Evolutionary conservation across 345 rosid species (phyloP).

Genomic region (Aethionema arabicum): DNA sequence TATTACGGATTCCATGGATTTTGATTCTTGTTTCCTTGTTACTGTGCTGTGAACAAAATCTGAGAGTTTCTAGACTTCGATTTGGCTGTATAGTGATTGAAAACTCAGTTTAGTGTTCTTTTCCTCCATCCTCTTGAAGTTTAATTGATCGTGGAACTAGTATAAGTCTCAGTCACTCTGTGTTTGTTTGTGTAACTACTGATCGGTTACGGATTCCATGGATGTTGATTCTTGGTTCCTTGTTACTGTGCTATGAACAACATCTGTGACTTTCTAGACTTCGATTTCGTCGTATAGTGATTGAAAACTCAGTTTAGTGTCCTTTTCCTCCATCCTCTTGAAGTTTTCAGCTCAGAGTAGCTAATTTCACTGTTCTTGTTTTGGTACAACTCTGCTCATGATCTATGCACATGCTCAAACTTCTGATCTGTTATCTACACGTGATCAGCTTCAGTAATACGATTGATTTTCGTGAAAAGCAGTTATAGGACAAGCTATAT

Average conservation of each 20-base stretch:
- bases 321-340: too few species aligned
- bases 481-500: not conserved
- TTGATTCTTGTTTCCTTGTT: constrained; percentile 16
- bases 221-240: constrained; percentile 15
- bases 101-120: not conserved
- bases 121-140: too few species aligned
- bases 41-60: constrained; percentile 2
- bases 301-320: not conserved
- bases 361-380: not conserved
- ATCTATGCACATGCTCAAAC: not conserved
- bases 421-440: not conserved
- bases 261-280: not conserved
- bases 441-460: not conserved
- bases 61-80: not conserved
- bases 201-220: not conserved
- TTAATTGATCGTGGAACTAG: not conserved
- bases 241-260: constrained; percentile 3
- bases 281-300: not conserved
- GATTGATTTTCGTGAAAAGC: constrained; percentile 6
- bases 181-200: constrained; percentile 5
- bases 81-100: not conserved
- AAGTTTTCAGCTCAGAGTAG: too few species aligned
- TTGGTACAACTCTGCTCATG: constrained; percentile 2
- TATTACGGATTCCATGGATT: not conserved
- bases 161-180: constrained; percentile 14